A percentile compares a stretch with the other conserved stretches of the same genome.
phyloP scores from a whole-genome alignment of 192 early-diverging fungal genomes.

The Geranomyces michiganensis region DNA sequence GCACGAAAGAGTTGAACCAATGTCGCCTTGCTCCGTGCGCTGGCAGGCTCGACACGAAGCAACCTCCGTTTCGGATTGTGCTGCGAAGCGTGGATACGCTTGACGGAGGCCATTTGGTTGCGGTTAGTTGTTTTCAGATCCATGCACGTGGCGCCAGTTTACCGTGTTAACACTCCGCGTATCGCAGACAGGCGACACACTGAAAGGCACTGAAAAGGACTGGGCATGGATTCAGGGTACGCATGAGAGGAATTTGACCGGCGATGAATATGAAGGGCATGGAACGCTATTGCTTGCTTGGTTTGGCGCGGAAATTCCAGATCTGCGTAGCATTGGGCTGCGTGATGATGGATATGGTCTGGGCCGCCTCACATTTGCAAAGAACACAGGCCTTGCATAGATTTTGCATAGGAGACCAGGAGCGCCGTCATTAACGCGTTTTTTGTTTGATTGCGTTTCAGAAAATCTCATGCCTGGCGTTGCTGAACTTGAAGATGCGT shows the following conservation, averaged over 20 bases:
- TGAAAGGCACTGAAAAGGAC: conserved; percentile 81
- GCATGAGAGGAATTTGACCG: neutral
- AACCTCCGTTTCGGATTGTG: conserved; percentile 87
- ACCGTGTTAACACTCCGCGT: neutral
- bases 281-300: no score
- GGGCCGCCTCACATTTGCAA: no score
- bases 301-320: neutral
- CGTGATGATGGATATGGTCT: neutral
- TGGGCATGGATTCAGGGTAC: conserved; percentile 88
- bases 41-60: conserved; percentile 84
- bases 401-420: no score
- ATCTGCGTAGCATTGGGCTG: neutral
- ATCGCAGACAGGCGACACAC: conserved; percentile 64
- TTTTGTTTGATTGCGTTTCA: conserved; percentile 33
- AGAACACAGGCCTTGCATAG: no score
- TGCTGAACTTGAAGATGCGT: conserved; percentile 69
- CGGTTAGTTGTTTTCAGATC: conserved; percentile 48
- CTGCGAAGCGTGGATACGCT: conserved; percentile 63
- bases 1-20: neutral
- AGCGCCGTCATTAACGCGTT: no score
- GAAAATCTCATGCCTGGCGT: conserved; percentile 79
- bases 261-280: conserved; percentile 1
- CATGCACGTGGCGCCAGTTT: neutral
- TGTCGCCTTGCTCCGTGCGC: neutral
- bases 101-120: conserved; percentile 75